These are phyloP conservation scores for Juncus inflexus DNA, from an alignment of 176 grass and related monocot genomes.

Conservation along the genomic window DNA sequence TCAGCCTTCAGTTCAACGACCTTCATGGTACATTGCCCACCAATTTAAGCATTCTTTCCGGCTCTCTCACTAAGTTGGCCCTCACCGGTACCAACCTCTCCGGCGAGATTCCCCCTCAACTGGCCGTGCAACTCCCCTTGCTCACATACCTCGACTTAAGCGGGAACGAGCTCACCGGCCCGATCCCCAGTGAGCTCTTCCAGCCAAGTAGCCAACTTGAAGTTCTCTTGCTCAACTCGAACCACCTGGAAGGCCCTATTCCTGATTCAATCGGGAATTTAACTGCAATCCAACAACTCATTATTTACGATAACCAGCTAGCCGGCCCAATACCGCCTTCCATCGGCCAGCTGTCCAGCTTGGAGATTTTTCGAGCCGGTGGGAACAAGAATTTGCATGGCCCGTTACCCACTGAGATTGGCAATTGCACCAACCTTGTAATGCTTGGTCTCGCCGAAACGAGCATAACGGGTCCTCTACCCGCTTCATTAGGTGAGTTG, in stretches of 20 bases:
- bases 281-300: constrained; percentile 12
- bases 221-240: constrained; percentile 29
- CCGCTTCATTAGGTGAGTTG: constrained; percentile 19
- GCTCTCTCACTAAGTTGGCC: constrained; percentile 47
- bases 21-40: constrained; percentile 49
- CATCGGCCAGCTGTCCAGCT: constrained; percentile 19
- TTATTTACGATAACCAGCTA: constrained; percentile 40
- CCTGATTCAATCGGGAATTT: constrained; percentile 28
- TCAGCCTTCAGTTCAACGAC: constrained; percentile 53
- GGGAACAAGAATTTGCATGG: constrained; percentile 40
- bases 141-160: constrained; percentile 66
- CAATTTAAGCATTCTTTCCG: constrained; percentile 36
- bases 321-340: constrained; percentile 21
- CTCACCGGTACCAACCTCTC: constrained; percentile 69
- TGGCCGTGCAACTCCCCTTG: constrained; percentile 35
- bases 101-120: constrained; percentile 49
- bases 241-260: constrained; percentile 24
- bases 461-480: constrained; percentile 34
- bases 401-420: constrained; percentile 25
- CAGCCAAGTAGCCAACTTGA: constrained; percentile 52
- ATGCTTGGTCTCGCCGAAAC: constrained; percentile 40
- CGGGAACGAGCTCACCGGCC: constrained; percentile 61
- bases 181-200: constrained; percentile 50
- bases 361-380: constrained; percentile 31
- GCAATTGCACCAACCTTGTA: constrained; percentile 30